phyloP scores from a whole-genome alignment of 2,329 filamentous ascomycete genomes.

The Fusarium equiseti region DNA sequence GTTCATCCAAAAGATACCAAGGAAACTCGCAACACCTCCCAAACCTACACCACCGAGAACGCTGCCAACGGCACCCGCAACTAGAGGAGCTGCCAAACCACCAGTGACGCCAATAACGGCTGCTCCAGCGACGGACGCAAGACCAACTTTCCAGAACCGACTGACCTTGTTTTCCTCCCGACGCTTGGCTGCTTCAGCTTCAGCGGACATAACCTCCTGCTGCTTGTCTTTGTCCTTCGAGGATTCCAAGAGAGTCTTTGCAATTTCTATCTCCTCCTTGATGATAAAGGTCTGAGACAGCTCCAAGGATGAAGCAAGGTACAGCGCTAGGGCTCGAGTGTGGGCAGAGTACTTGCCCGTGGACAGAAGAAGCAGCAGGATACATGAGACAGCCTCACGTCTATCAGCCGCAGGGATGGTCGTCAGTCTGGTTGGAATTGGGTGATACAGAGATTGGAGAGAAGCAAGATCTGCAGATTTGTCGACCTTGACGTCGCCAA shows the following conservation, averaged over 20 bases:
- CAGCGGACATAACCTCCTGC: conserved; percentile 72
- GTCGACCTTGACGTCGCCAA: conserved; percentile 52
- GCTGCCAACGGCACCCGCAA: conserved; percentile 86
- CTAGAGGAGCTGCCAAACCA: conserved; percentile 87
- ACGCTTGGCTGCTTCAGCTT: conserved; percentile 80
- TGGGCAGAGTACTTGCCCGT: conserved; percentile 81
- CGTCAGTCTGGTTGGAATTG: conserved; percentile 65
- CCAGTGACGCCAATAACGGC: conserved; percentile 92
- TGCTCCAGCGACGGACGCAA: conserved; percentile 89
- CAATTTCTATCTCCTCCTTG: conserved; percentile 79
- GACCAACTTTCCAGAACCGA: conserved; percentile 89
- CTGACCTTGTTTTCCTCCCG: conserved; percentile 76
- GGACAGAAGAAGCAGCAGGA: conserved; percentile 77
- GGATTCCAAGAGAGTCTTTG: conserved; percentile 78
- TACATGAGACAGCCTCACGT: conserved; percentile 74
- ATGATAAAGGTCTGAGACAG: conserved; percentile 72
- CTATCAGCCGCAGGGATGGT: conserved; percentile 70
- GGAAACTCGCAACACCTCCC: conserved; percentile 85
- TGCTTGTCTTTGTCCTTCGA: conserved; percentile 59
- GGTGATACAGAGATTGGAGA: conserved; percentile 65
- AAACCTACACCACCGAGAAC: conserved; percentile 88
- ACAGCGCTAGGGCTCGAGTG: conserved; percentile 75
- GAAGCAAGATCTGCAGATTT: conserved; percentile 56
- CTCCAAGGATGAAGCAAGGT: conserved; percentile 75
- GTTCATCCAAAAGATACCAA: conserved; percentile 88